Evolutionary conservation across 768 basidiomycete genomes (phyloP), one percentile per base, ranked within the genome.

Genomic region (Podaxis pistillaris): DNA sequence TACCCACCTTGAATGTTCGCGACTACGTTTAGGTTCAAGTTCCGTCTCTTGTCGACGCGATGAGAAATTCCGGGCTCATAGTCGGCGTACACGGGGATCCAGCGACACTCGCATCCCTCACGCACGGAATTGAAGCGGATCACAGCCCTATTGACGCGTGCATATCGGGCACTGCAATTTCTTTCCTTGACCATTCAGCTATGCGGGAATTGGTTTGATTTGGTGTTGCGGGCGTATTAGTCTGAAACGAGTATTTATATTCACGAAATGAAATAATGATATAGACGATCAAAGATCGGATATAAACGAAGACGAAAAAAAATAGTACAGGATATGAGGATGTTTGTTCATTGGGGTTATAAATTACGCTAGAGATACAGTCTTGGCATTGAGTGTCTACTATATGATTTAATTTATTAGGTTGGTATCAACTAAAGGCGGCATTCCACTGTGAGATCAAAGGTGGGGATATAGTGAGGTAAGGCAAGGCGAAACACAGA

Each of bases 11-110:
- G 50, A 49, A 15, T 54, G 38, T 47, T 37, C 49, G 19, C 30
- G 1, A 55, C 63, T 41, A 50, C 54, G 37, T 49, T 57, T 69
- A 94, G 94, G 81, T 87, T 38, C 88, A 90, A 70, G 94, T 97
- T 30, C 96, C 96, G 47, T 93, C 93, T 40, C 78, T 98, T 64
- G 87, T 95, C 56, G 88, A 92, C 67, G 92, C 89, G 3, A 90
- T 97, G 70, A 88, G 94, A 68, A 94, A 92, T 71, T 86, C 90
- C 19, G 94, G 95, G 33, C 81, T 99, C 56, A 78, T 99, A 53
- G 85, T 98, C 56, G 92, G 93, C 19, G 86, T 93, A 33, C 90
- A 90, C 70, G 93, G 91, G n/a, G 75, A 79, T 19, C 71, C 78
- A 54, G 80, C 84, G 74, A 71, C 69, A 44, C 71, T 75, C n/a